Base-by-base conservation (phyloP, 345 rosid species). In the Populus euphratica region DNA sequence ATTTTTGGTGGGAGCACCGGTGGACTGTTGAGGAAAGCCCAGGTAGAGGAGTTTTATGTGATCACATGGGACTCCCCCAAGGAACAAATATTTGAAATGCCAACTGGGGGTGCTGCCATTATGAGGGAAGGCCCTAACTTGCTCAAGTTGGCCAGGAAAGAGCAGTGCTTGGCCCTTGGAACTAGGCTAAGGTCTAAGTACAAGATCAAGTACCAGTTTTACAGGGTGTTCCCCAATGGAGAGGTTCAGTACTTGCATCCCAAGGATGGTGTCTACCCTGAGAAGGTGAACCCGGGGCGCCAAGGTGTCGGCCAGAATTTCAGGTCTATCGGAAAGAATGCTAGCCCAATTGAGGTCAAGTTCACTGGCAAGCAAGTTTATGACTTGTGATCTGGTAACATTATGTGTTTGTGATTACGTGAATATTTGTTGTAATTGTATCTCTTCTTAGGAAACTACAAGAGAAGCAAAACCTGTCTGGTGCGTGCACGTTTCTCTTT, bases 191-290 rank as follows among this genome's bases (percentile, higher is more conserved):
- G 99, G 79, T 95, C 99, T 2, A 95, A 95, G 88, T 95, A 95
- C 89, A 95, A 95, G 94, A 95, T 95, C 71, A 90, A 79, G n/a
- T 95, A 95, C 87, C 97, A 93, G 86, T 95, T 95, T 68, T 95
- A 93, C 88, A 83, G 98, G 82, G 98, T 95, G 17, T 95, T 95
- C 81, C 99, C 98, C 0, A 93, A 90, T 23, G 97, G 97, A 0
- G 99, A 95, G 77, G 99, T 95, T 39, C 98, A 95, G 77, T 94
- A 93, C 78, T 83, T 94, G 70, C 99, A 93, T 76, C 99, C 99
- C 9, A 94, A 94, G 76, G 99, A 93, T 76, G 98, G 99, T 0
- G 97, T 95, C 68, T 95, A 95, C 71, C 98, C 98, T 3, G 99
- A 95, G 90, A 95, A 95, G 83, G 98, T 93, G 62, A 95, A 91